These are phyloP conservation scores for Cryomyces antarcticus DNA, from an alignment of 495 filamentous ascomycete genomes.

Conservation along the genomic window DNA sequence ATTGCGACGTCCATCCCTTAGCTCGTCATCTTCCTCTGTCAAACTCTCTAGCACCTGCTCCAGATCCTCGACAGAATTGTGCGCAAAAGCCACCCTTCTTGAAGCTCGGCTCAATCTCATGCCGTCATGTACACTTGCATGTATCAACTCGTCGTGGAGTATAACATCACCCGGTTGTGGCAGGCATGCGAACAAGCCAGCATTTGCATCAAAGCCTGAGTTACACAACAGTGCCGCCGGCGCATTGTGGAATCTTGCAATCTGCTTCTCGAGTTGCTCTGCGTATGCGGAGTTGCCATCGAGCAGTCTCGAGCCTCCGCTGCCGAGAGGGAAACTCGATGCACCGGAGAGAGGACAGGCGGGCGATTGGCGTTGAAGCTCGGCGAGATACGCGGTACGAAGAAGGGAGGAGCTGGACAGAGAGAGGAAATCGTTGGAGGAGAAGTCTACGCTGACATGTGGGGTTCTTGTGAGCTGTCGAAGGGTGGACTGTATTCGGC, in stretches of 20 bases:
- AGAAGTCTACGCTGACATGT: constrained; percentile 30
- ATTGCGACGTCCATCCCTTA: constrained; percentile 22
- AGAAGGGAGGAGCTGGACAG: constrained; percentile 26
- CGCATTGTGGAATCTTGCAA: constrained; percentile 48
- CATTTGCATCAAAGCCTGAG: constrained; percentile 61
- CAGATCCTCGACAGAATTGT: constrained; percentile 34
- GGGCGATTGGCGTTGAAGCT: constrained; percentile 13
- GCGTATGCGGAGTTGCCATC: constrained; percentile 51
- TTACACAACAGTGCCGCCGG: constrained; percentile 49
- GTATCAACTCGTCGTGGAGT: constrained; percentile 53
- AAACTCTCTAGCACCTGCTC: constrained; percentile 20
- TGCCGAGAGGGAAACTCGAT: constrained; percentile 23
- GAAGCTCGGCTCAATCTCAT: constrained; percentile 45
- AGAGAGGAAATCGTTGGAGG: constrained; percentile 44
- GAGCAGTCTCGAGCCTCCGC: constrained; percentile 38
- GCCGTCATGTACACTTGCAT: constrained; percentile 61
- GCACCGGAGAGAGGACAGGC: not conserved
- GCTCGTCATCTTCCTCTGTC: constrained; percentile 14
- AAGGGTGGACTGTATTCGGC: constrained; percentile 25
- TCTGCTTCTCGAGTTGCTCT: constrained; percentile 39
- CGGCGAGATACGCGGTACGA: constrained; percentile 20
- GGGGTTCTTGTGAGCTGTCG: constrained; percentile 25
- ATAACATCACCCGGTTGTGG: constrained; percentile 51
- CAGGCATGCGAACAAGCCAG: constrained; percentile 42
- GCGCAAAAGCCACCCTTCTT: constrained; percentile 30